phyloP scores from a whole-genome alignment of 371 early-diverging fungal species.

The Smittium mucronatum region DNA sequence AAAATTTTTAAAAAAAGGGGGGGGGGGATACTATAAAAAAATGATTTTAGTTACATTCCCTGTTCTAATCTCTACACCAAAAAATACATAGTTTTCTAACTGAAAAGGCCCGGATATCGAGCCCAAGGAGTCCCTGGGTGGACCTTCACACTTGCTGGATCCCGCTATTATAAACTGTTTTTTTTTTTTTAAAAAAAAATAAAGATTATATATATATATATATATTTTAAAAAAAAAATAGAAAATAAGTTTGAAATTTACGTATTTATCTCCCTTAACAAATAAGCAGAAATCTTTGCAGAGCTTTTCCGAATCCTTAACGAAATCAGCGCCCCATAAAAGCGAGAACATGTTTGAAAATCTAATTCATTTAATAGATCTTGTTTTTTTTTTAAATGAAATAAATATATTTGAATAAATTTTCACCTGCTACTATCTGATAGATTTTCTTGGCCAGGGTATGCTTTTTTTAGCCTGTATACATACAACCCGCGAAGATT shows the following conservation, averaged over 20 bases:
- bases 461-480: slow-evolving; percentile 16
- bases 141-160: background rate
- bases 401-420: slow-evolving; percentile 7
- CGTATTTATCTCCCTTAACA: slow-evolving; percentile 15
- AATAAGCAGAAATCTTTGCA: slow-evolving; percentile 29
- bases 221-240: background rate
- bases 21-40: background rate
- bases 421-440: slow-evolving; percentile 12
- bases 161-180: background rate
- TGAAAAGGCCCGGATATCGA: background rate
- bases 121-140: background rate
- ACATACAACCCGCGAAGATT: slow-evolving; percentile 22
- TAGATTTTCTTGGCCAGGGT: slow-evolving; percentile 18
- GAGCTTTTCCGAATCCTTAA: slow-evolving; percentile 19
- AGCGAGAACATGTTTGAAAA: slow-evolving; percentile 26
- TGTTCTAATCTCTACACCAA: background rate
- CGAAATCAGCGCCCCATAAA: slow-evolving; percentile 20
- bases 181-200: background rate
- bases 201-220: background rate
- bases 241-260: slow-evolving; percentile 7
- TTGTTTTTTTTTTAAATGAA: background rate
- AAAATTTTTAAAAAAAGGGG: background rate
- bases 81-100: background rate
- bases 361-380: slow-evolving; percentile 10
- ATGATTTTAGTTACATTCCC: background rate